Base-by-base conservation (phyloP, 768 basidiomycete species). In the Podaxis sp. region DNA sequence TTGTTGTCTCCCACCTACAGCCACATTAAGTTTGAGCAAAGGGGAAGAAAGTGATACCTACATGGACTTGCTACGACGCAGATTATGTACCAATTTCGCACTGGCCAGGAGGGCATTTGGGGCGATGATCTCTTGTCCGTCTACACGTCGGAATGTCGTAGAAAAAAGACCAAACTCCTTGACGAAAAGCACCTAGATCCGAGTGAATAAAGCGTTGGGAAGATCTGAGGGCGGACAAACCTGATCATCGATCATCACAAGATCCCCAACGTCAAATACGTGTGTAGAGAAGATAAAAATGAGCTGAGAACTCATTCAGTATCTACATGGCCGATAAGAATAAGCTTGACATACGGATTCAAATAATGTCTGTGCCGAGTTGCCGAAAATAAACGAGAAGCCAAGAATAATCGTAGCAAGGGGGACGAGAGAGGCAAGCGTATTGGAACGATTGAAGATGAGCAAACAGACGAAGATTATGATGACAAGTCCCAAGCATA, bases 211-310 rank as follows among this genome's bases (percentile, higher is more conserved):
- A 13, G 37, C 41, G 6, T n/a, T 41, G 15, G 41, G 24, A 48
- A 41, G 66, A 67, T 1, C 22, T 49, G 1, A 30, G 13, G 49
- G 64, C 51, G 36, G 10, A 63, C 64, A 52, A 72, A 82, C 86
- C 73, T 87, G 83, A 60, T 87, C 86, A 68, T 93, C 91, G 65
- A 93, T 91, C 82, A 93, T 84, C 6, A 93, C 87, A 33, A 92
- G 74, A 68, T 93, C 91, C 6, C 91, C 91, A 6, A 93, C 88
- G 70, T 92, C 90, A 66, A 89, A 93, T n/a, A 90, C 88, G 69
- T 93, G 91, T 0, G 91, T 92, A 0, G 88, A 89, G 72, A 92
- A 91, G 63, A 92, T 91, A 77, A 93, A 93, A 68, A 93, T 89
- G 22, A 93, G 82, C 89, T 90, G 10, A 55, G 3, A 30, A 2